Evolutionary conservation across 1,284 basidiomycete species (phyloP), one percentile per base, ranked within the genome.

Genomic region (Pseudozyma sp.): DNA sequence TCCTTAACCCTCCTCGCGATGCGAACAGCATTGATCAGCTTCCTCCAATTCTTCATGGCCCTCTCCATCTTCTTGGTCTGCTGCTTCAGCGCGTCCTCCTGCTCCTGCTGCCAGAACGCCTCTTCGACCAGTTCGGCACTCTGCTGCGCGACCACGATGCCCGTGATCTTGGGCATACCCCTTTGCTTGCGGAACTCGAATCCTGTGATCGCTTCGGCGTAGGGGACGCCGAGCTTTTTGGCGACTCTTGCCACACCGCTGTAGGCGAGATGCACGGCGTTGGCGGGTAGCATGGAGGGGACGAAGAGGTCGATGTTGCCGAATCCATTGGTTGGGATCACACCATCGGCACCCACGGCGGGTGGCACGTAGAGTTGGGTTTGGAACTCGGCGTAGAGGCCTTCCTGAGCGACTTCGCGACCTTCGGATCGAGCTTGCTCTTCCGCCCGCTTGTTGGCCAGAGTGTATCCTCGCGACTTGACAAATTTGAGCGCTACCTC

Each of bases 251-350:
- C 78, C 0, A 76, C 69, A n/a, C 78, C 75, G 4, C 56, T 66
- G 60, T 75, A 93, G 17, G 94, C 92, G 37, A 99, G 87, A 85
- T 98, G 93, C 1, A 88, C 91, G 4, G 90, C 94, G 14, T 96
- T 96, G 54, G 86, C 86, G 0, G 97, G 97, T 29, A 99, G 88
- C 96, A 99, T 99, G 1, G 92, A 91, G 29, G 94, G 92, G 6
- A 93, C 92, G 84, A 97, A 99, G 31, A 99, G 86, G 86, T 99
- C 96, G 70, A 99, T 92, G 84, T 98, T 98, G 19, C 97, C 97
- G 84, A 97, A 99, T 68, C 91, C 90, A 79, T 99, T 99, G 85
- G 92, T 95, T 5, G 94, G 94, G 40, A 99, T 89, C 82, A 89
- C 90, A 19, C 97, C 96, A 92, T 97, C 89, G 50, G 90, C 85